Base-by-base conservation (phyloP, 306 rosid genomes). In the Alnus glutinosa region DNA sequence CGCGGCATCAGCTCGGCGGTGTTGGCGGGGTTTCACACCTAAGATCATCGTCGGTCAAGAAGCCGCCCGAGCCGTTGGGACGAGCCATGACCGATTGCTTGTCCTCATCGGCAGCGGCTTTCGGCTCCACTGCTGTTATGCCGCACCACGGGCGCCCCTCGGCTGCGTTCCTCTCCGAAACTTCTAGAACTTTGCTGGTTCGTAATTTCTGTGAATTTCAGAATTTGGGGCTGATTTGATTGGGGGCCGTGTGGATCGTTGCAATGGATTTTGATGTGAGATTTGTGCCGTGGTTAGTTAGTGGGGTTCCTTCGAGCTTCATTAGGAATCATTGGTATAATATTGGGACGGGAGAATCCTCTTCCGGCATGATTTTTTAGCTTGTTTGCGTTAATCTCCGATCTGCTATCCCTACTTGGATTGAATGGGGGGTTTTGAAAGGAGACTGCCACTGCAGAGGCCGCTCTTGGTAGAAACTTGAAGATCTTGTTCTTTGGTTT, bases 161-260 rank as follows among this genome's bases (percentile, higher is more conserved):
- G n/a, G n/a, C n/a, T n/a, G n/a, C n/a, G n/a, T n/a, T n/a, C n/a
- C n/a, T 89, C 44, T 83, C 86, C 15, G 99, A 96, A 88, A 92
- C 99, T 79, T 88, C 97, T 36, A 90, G 98, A 87, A 93, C 92
- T 69, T 98, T 96, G 34, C 95, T 93, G 94, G 98, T 91, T 54
- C 42, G 93, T 86, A 6, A 52, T 15, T 28, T 71, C 9, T 42
- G 1, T 70, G 36, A 1, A 39, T 37, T n/a, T 55, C n/a, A n/a
- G n/a, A n/a, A n/a, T n/a, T n/a, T n/a, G 1, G 23, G 23, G 4
- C 47, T 66, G 32, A 12, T 69, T 80, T 76, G 66, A 36, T 44
- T 23, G 37, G 48, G 39, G 1, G 18, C 70, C 18, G 8, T 72
- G 83, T 83, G 80, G 88, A 83, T 83, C 88, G 86, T 79, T 51